Conservation (phyloP, 305 asterid species). For the Fraxinus baroniana region DNA sequence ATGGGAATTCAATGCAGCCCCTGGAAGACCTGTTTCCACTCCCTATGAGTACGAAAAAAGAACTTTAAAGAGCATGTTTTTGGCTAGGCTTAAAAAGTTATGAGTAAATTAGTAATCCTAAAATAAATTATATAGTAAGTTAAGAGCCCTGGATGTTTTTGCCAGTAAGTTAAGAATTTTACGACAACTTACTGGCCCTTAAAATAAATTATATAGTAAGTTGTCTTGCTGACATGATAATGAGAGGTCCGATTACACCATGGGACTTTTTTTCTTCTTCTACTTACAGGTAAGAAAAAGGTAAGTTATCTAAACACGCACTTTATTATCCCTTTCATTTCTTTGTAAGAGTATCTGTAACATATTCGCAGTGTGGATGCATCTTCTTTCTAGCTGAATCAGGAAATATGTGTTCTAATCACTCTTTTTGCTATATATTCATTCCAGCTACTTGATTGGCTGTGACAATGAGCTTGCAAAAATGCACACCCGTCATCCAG, state of each 20-base stretch:
- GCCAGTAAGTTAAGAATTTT: too few species aligned
- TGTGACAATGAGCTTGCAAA: constrained; percentile 91
- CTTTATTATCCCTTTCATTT: not conserved
- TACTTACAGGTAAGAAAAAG: not conserved
- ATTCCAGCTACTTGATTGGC: constrained; percentile 83
- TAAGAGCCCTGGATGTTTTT: too few species aligned
- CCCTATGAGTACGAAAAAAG: constrained; percentile 73
- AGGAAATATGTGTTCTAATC: not conserved
- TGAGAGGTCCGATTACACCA: too few species aligned
- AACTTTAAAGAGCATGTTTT: not conserved
- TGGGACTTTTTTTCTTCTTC: not conserved
- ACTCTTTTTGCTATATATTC: constrained; percentile 12
- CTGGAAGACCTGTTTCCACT: constrained; percentile 84
- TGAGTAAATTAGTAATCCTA: not conserved
- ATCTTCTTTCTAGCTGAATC: not conserved
- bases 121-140: not conserved
- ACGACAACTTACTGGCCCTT: not conserved
- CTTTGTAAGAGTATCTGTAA: not conserved
- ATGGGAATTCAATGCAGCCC: constrained; percentile 91
- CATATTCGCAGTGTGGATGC: not conserved
- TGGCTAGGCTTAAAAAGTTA: not conserved
- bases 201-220: not conserved
- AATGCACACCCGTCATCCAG: constrained; percentile 84
- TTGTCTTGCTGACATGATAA: not conserved
- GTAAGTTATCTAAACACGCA: not conserved